phyloP scores from a whole-genome alignment of 1,284 basidiomycete genomes.

The Earliella scabrosa region DNA sequence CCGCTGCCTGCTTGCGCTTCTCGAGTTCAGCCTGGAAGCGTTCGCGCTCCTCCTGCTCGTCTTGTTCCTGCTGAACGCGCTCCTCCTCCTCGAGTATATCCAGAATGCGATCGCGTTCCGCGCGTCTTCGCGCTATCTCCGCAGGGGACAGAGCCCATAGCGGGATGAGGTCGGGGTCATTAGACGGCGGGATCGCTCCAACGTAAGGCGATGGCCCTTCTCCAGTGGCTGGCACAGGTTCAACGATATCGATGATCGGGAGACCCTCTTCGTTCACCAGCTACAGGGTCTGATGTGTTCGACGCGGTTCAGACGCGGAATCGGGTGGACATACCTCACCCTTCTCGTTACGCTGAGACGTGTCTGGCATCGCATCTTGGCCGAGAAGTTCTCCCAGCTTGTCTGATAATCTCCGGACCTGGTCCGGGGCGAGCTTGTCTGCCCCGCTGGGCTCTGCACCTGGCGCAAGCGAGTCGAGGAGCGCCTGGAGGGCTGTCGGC shows the following conservation, averaged over 20 bases:
- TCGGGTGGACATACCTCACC: constrained; percentile 58
- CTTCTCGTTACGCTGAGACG: constrained; percentile 50
- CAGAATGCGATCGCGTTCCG: constrained; percentile 65
- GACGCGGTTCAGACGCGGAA: constrained; percentile 13
- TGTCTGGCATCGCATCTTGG: constrained; percentile 39
- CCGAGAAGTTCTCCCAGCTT: constrained; percentile 67
- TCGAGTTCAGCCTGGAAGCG: constrained; percentile 49
- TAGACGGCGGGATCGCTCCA: constrained; percentile 20
- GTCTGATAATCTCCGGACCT: constrained; percentile 57
- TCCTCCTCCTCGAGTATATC: constrained; percentile 77
- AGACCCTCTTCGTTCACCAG: constrained; percentile 76
- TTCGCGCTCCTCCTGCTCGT: constrained; percentile 45
- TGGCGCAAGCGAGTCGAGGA: constrained; percentile 54
- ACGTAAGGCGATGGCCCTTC: neutral
- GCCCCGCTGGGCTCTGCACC: constrained; percentile 29
- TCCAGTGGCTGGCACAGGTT: constrained; percentile 47
- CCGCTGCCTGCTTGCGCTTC: constrained; percentile 54
- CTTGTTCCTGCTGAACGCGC: constrained; percentile 43
- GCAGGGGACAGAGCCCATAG: constrained; percentile 49
- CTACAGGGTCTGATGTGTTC: constrained; percentile 40
- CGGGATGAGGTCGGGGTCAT: constrained; percentile 52
- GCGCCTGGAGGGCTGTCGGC: constrained; percentile 52
- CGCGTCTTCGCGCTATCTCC: constrained; percentile 52
- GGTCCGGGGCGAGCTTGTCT: constrained; percentile 49
- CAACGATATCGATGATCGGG: constrained; percentile 78